phyloP scores from a whole-genome alignment of 2,329 filamentous ascomycete species.

The Tolypocladium sp. region DNA sequence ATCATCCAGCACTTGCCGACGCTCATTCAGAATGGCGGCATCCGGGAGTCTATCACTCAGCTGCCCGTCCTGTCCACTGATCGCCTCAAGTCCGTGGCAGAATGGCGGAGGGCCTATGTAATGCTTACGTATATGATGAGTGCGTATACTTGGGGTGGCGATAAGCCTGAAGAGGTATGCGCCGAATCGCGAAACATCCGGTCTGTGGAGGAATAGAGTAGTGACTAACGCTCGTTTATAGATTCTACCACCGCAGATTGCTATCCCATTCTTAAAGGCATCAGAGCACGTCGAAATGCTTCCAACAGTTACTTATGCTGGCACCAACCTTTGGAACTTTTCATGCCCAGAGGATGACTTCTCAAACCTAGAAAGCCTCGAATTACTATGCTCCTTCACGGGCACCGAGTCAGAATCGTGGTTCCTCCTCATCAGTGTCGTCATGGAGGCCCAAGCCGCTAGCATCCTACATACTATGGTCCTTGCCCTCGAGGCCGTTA shows the following conservation, averaged over 20 bases:
- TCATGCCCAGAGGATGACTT: slow-evolving; percentile 45
- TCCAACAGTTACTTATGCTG: slow-evolving; percentile 81
- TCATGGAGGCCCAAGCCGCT: slow-evolving; percentile 77
- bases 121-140: slow-evolving; percentile 74
- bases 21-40: slow-evolving; percentile 52
- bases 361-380: slow-evolving; percentile 58
- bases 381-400: slow-evolving; percentile 72
- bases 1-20: slow-evolving; percentile 60
- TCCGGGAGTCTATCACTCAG: slow-evolving; percentile 53
- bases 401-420: slow-evolving; percentile 85
- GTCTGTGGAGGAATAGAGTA: no score
- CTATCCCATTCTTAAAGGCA: slow-evolving; percentile 64
- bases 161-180: slow-evolving; percentile 60
- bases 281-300: slow-evolving; percentile 71
- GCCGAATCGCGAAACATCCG: background rate
- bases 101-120: slow-evolving; percentile 77
- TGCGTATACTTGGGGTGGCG: slow-evolving; percentile 82
- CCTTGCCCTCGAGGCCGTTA: slow-evolving; percentile 61
- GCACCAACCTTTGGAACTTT: slow-evolving; percentile 86
- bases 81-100: slow-evolving; percentile 51
- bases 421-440: slow-evolving; percentile 86
- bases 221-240: slow-evolving; percentile 17
- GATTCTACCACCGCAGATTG: slow-evolving; percentile 65
- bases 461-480: slow-evolving; percentile 70
- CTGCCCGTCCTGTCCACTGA: slow-evolving; percentile 64